These are phyloP conservation scores for Penicillium brevicompactum DNA, from an alignment of 2,329 filamentous ascomycete genomes.

Conservation along the genomic window DNA sequence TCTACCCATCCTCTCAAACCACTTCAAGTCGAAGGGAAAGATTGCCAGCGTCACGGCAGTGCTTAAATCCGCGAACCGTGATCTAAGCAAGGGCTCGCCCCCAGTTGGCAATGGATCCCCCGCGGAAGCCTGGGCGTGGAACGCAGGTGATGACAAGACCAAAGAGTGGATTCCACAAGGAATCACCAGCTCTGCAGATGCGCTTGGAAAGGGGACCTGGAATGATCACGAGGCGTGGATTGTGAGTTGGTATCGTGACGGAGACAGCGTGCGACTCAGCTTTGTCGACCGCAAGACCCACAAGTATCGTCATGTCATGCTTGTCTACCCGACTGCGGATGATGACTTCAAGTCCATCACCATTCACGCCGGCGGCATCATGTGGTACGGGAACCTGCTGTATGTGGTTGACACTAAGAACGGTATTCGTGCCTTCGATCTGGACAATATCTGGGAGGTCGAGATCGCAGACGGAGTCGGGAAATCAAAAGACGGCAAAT, in stretches of 20 bases:
- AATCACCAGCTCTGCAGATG: slow-evolving; percentile 38
- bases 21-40: slow-evolving; percentile 14
- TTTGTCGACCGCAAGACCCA: slow-evolving; percentile 34
- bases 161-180: slow-evolving; percentile 41
- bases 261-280: slow-evolving; percentile 32
- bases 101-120: slow-evolving; percentile 10
- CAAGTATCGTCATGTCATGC: slow-evolving; percentile 37
- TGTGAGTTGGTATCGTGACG: slow-evolving; percentile 38
- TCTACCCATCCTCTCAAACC: slow-evolving; percentile 12
- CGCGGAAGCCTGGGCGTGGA: slow-evolving; percentile 19
- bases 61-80: slow-evolving; percentile 20
- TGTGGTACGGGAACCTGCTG: slow-evolving; percentile 40
- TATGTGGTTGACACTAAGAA: slow-evolving; percentile 40
- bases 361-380: slow-evolving; percentile 40
- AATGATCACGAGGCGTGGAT: slow-evolving; percentile 38
- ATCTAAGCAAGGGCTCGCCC: slow-evolving; percentile 8
- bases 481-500: slow-evolving; percentile 25
- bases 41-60: slow-evolving; percentile 17
- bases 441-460: slow-evolving; percentile 41
- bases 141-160: slow-evolving; percentile 35
- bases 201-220: slow-evolving; percentile 31
- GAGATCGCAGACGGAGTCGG: slow-evolving; percentile 34
- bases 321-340: slow-evolving; percentile 37
- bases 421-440: slow-evolving; percentile 41
- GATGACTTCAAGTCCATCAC: slow-evolving; percentile 37